Base-by-base conservation (phyloP, 768 basidiomycete genomes). In the Mrakia frigida region DNA sequence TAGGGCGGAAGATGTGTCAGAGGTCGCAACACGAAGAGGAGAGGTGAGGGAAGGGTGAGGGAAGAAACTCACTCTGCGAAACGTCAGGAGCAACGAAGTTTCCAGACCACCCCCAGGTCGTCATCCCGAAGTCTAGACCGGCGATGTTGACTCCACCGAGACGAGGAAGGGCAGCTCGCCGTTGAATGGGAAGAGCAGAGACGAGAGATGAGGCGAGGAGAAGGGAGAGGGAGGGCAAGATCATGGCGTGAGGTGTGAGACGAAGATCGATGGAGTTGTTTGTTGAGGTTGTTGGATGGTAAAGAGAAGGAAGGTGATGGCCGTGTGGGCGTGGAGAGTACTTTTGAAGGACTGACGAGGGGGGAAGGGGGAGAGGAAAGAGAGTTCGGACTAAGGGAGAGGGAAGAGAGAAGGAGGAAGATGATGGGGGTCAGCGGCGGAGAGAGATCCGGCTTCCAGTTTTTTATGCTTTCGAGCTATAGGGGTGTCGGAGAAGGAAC, bases 111-210 rank as follows among this genome's bases (percentile, higher is more conserved):
- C 72, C 72, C 59, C 43, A 60, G 31, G 31, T 61, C 39, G 35
- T 63, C 61, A 74, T 74, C 13, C 73, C 73, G 33, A 74, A 74
- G 41, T 74, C 73, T 39, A 74, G 73, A n/a, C 73, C 73, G 14
- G 73, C 73, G 60, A 74, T 56, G 56, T 56, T 56, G 28, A 56
- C 56, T n/a, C 56, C 56, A 25, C 56, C 56, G n/a, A 56, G 56
- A n/a, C 56, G 56, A 56, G 56, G 56, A 18, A 56, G 56, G 9
- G 18, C 23, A 3, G 56, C 13, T 56, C 56, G 25, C 56, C 18
- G n/a, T 14, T 56, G 56, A 14, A 56, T 56, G 13, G 56, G 56
- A 56, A 56, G n/a, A 28, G 56, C 56, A 11, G 56, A 0, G 56
- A 56, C 56, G 28, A 56, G n/a, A 18, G 56, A 56, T 10, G 56